Evolutionary conservation across 2,329 filamentous ascomycete genomes (phyloP).

Genomic region (Fusarium multiceps): DNA sequence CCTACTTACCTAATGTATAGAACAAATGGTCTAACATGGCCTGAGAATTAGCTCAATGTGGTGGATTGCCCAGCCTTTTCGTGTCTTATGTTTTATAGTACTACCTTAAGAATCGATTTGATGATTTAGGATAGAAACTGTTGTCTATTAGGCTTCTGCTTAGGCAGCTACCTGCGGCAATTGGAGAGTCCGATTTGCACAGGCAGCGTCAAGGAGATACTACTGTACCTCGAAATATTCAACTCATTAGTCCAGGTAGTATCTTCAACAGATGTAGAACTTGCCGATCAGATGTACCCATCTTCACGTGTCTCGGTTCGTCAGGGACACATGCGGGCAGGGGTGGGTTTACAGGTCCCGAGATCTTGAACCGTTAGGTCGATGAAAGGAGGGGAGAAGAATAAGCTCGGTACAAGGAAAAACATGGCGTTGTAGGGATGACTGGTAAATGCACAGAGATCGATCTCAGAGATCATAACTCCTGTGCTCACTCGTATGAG

Average conservation of each 20-base stretch:
- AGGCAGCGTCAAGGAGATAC: background rate
- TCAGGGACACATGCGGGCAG: slow-evolving; percentile 1
- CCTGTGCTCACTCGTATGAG: background rate
- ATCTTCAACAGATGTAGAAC: background rate
- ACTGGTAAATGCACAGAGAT: background rate
- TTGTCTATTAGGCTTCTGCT: background rate
- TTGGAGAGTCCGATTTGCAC: background rate
- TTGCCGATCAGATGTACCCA: background rate
- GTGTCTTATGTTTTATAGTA: background rate
- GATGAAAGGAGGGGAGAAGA: background rate
- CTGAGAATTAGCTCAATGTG: background rate
- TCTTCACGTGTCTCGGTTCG: slow-evolving; percentile 31
- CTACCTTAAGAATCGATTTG: background rate
- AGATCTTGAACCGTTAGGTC: slow-evolving; percentile 8
- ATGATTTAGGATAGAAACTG: background rate
- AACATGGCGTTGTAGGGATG: background rate
- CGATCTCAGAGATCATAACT: background rate
- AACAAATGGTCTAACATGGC: background rate
- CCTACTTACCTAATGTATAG: background rate
- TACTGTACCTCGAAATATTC: background rate
- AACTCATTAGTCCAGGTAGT: background rate
- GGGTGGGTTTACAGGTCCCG: slow-evolving; percentile 5
- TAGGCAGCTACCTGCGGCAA: background rate
- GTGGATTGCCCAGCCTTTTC: background rate
- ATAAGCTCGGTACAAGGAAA: background rate